Conservation (phyloP, 2,329 filamentous ascomycete genomes). For the Exserohilum rostratum region DNA sequence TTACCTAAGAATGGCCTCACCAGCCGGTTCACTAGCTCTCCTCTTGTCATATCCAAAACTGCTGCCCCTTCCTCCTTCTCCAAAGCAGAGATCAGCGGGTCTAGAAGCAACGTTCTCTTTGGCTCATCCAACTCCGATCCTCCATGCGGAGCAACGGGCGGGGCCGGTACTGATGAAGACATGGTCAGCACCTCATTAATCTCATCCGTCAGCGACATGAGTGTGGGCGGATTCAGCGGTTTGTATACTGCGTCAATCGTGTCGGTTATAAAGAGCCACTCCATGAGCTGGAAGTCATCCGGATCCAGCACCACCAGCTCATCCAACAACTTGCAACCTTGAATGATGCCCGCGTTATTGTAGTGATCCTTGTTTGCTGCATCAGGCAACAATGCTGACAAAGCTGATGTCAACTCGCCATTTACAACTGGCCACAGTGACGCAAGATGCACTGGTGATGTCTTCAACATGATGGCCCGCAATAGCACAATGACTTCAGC, state of each 20-base stretch:
- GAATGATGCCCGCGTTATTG: slow-evolving; percentile 76
- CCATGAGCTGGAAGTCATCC: slow-evolving; percentile 96
- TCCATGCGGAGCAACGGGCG: slow-evolving; percentile 1
- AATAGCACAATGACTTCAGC: slow-evolving; percentile 90
- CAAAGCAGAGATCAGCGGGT: slow-evolving; percentile 46
- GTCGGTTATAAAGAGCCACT: slow-evolving; percentile 97
- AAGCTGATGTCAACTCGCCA: slow-evolving; percentile 78
- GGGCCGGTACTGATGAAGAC: slow-evolving; percentile 8
- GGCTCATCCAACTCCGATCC: slow-evolving; percentile 19
- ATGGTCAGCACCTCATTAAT: slow-evolving; percentile 72
- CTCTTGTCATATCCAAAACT: slow-evolving; percentile 60
- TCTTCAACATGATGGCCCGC: slow-evolving; percentile 79
- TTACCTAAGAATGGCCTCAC: slow-evolving; percentile 88
- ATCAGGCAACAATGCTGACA: slow-evolving; percentile 74
- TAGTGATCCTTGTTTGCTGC: slow-evolving; percentile 75
- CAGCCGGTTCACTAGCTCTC: slow-evolving; percentile 74
- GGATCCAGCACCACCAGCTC: slow-evolving; percentile 83
- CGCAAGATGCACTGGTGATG: slow-evolving; percentile 77
- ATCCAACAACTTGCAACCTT: slow-evolving; percentile 93
- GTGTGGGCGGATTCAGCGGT: slow-evolving; percentile 68
- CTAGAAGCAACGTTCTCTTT: slow-evolving; percentile 51
- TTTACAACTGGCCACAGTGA: slow-evolving; percentile 91
- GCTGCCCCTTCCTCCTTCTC: slow-evolving; percentile 47
- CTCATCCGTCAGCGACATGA: slow-evolving; percentile 79
- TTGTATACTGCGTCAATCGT: slow-evolving; percentile 95